Percentiles rank a stretch among this genome's conserved stretches.
Evolutionary conservation across 768 basidiomycete genomes (phyloP).

Genomic region (Termitomyces sp.): DNA sequence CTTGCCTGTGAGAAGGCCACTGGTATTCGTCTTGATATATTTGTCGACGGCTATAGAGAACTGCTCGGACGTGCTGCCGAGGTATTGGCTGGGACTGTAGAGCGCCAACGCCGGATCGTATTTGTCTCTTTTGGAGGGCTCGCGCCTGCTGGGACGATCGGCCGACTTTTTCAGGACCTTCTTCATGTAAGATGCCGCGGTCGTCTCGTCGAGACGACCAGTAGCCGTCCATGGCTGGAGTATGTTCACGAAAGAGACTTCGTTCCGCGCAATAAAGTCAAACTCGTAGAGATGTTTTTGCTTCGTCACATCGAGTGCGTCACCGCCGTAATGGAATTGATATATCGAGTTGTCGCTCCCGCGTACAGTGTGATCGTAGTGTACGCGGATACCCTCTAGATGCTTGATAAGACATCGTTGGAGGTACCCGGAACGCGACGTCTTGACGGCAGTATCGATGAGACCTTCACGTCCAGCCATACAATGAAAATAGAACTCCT

Average conservation of each 20-base stretch:
- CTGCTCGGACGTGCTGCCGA: slow-evolving; percentile 90
- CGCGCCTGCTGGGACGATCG: not conserved
- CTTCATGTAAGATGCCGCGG: slow-evolving; percentile 81
- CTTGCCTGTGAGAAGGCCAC: slow-evolving; percentile 34
- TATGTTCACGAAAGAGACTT: slow-evolving; percentile 67
- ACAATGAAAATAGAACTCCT: slow-evolving; percentile 99
- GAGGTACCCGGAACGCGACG: slow-evolving; percentile 95
- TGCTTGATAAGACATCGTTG: slow-evolving; percentile 99
- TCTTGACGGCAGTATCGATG: slow-evolving; percentile 99
- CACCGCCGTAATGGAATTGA: slow-evolving; percentile 97
- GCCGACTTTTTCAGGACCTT: slow-evolving; percentile 74
- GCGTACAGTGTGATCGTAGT: slow-evolving; percentile 97
- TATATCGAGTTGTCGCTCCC: slow-evolving; percentile 91
- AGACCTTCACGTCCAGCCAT: slow-evolving; percentile 99
- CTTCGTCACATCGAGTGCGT: slow-evolving; percentile 93
- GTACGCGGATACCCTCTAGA: slow-evolving; percentile 91
- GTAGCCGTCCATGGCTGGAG: slow-evolving; percentile 56
- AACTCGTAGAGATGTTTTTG: slow-evolving; percentile 95
- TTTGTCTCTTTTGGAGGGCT: slow-evolving; percentile 39
- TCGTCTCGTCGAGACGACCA: slow-evolving; percentile 56
- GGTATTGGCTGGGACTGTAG: slow-evolving; percentile 71
- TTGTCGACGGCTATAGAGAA: slow-evolving; percentile 78
- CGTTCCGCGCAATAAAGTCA: slow-evolving; percentile 88
- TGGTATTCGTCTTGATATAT: slow-evolving; percentile 75
- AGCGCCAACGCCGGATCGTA: slow-evolving; percentile 68